A percentile compares a stretch with the other conserved stretches of the same genome.
These are phyloP conservation scores for Aspergillus puulaauensis DNA, from an alignment of 2,329 filamentous ascomycete genomes.

Conservation along the genomic window DNA sequence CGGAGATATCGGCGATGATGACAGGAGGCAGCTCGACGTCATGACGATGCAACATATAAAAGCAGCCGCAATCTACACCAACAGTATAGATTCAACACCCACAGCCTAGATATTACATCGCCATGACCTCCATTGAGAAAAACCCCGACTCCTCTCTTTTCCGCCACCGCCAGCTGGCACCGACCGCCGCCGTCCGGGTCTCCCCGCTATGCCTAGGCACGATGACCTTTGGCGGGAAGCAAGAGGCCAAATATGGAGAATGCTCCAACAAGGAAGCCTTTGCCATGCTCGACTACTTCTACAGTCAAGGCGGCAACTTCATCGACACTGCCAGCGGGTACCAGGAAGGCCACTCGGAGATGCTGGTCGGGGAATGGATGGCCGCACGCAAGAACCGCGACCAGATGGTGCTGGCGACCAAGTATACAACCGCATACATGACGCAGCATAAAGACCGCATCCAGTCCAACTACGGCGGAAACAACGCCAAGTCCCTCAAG, in stretches of 20 bases:
- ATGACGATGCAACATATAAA: too few relatives aligned
- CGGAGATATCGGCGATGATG: too few relatives aligned
- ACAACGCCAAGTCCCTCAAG: constrained; percentile 29
- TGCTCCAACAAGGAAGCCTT: constrained; percentile 47
- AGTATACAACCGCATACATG: constrained; percentile 47
- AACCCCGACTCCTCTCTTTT: too few relatives aligned
- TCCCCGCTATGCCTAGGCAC: constrained; percentile 25
- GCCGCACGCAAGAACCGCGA: constrained; percentile 44
- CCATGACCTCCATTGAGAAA: too few relatives aligned
- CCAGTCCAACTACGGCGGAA: constrained; percentile 35
- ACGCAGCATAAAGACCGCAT: constrained; percentile 19
- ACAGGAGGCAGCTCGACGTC: too few relatives aligned
- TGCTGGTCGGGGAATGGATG: constrained; percentile 54
- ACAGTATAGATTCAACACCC: too few relatives aligned
- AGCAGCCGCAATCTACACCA: too few relatives aligned
- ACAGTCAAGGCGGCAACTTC: constrained; percentile 51
- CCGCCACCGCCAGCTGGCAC: constrained; percentile 7
- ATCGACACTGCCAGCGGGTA: constrained; percentile 54
- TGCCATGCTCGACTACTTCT: constrained; percentile 49
- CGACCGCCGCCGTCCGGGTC: not conserved
- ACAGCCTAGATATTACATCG: too few relatives aligned
- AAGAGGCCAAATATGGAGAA: constrained; percentile 38
- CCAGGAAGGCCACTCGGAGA: constrained; percentile 48
- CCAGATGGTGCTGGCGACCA: constrained; percentile 56
- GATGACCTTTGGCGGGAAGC: constrained; percentile 32